Evolutionary conservation across 148 eudicot species (phyloP).

Genomic region (Chenopodium quinoa): DNA sequence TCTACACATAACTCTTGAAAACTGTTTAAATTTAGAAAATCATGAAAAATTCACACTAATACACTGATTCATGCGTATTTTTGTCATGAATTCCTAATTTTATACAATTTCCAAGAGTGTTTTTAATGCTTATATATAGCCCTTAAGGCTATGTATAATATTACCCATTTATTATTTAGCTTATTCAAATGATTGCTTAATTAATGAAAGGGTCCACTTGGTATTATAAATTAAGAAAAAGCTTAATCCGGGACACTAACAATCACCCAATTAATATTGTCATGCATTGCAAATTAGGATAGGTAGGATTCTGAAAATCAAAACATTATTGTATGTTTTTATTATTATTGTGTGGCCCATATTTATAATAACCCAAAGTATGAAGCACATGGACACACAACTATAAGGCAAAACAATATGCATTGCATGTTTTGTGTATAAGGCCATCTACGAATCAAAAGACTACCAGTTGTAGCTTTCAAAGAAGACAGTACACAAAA

Average conservation of each 20-base stretch:
- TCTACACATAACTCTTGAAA: too few relatives aligned
- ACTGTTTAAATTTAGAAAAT: too few relatives aligned
- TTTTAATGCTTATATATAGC: too few relatives aligned
- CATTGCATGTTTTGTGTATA: neutral
- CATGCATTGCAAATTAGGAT: neutral
- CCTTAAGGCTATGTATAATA: too few relatives aligned
- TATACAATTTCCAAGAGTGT: too few relatives aligned
- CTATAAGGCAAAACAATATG: neutral
- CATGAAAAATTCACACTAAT: too few relatives aligned
- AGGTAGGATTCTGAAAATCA: neutral
- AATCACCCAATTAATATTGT: neutral
- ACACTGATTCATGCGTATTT: too few relatives aligned
- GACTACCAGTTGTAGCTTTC: neutral
- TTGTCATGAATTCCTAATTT: too few relatives aligned
- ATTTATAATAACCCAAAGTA: neutral
- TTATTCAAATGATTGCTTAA: neutral
- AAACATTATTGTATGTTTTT: neutral
- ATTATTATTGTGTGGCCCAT: neutral
- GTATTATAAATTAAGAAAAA: neutral
- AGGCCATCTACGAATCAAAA: neutral
- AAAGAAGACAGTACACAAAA: neutral
- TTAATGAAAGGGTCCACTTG: neutral
- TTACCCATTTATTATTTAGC: neutral
- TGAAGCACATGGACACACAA: slow-evolving; percentile 8
- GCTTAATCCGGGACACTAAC: neutral